These are phyloP conservation scores for Lunasporangiospora selenospora DNA, from an alignment of 192 early-diverging fungal genomes.

Conservation along the genomic window DNA sequence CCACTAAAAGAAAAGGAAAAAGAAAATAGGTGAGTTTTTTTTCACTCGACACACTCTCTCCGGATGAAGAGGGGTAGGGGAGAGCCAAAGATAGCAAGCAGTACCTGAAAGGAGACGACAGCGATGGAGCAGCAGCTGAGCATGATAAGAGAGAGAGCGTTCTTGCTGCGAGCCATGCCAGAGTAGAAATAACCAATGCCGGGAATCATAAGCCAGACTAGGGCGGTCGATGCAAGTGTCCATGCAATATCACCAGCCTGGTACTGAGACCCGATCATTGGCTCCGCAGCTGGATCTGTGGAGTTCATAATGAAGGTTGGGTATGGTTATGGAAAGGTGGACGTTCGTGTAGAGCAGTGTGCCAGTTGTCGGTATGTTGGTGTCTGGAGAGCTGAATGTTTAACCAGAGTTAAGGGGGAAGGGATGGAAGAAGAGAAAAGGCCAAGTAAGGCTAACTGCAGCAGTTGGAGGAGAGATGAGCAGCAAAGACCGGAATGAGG, in stretches of 20 bases:
- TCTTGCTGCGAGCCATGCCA: constrained; percentile 70
- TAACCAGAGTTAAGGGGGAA: no score
- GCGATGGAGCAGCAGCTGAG: constrained; percentile 66
- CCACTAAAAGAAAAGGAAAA: constrained; percentile 71
- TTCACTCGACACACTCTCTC: constrained; percentile 67
- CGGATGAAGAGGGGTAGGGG: constrained; percentile 62
- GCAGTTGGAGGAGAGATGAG: no score
- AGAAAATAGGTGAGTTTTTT: constrained; percentile 61
- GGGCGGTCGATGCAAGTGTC: constrained; percentile 64
- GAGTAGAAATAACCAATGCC: constrained; percentile 72
- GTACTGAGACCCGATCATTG: no score
- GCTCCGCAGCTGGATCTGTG: constrained; percentile 5
- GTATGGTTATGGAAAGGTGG: no score
- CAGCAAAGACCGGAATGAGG: no score
- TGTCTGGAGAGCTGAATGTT: no score
- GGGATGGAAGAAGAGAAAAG: no score
- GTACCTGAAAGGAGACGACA: constrained; percentile 60
- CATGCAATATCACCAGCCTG: constrained; percentile 64
- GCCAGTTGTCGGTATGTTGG: no score
- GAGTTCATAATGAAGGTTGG: no score
- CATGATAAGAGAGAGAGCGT: constrained; percentile 70
- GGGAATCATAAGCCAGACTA: constrained; percentile 72
- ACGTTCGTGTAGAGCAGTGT: no score
- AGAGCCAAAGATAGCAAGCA: constrained; percentile 49
- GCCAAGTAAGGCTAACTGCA: no score